Base-by-base conservation (phyloP, 2,329 filamentous ascomycete genomes). In the Tolypocladium album region DNA sequence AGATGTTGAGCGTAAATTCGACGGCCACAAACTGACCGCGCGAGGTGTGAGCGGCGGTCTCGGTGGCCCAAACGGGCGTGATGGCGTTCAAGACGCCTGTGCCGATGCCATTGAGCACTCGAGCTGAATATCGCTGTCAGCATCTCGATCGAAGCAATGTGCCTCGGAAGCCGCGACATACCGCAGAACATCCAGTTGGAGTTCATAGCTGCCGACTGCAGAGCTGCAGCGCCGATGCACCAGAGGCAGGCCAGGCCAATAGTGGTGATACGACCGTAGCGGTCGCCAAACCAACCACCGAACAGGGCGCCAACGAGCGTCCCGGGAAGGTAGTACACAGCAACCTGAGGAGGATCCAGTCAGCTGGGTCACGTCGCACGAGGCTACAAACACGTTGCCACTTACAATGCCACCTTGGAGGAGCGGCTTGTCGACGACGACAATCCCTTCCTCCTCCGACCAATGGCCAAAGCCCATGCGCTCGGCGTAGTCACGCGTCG, bases 1-100 rank as follows among this genome's bases (percentile, higher is more conserved):
- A 84, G 62, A 89, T 89, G 67, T 90, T 90, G 11, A 89, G 71
- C 0, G 86, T 89, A 63, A 90, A 90, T 66, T 90, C 87, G 59
- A 88, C 85, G 12, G 86, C 84, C 60, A 90, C 83, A 63, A 88
- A 88, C 56, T 85, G 80, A 7, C 88, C 88, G 47, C 88, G 81
- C 2, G 82, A 85, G 0, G 81, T 88, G 66, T 89, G 84, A 45
- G 87, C 82, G 0, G 85, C 83, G 0, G 84, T 87, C 70, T 89
- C 88, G 0, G 87, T 87, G 0, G 86, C 85, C 85, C 85, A 89
- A 4, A 88, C 86, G 0, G 87, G 87, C 0, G 87, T 82, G 63
- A 89, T 88, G 9, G 85, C 82, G 66, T 88, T 90, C 42, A 89
- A 70, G 57, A 89, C 83, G 31, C 88, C 88, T 2, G 86, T 89